Evolutionary conservation across 441 rosid genomes (phyloP).

Genomic region (Erysimum pusillum): DNA sequence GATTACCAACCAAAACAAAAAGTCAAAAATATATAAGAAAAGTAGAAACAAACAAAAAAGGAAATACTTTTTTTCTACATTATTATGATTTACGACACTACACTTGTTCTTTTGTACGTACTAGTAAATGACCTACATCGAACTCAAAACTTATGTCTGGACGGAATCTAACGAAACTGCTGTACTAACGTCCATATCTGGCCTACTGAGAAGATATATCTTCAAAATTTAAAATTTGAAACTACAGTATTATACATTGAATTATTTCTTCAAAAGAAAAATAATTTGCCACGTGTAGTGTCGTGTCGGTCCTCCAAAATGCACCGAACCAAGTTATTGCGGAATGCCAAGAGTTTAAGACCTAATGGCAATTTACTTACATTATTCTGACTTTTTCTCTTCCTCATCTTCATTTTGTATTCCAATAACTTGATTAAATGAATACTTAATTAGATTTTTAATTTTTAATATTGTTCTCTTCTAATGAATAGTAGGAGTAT

Average conservation of each 20-base stretch:
- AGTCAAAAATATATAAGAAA: too few species aligned
- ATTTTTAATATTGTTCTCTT: not conserved
- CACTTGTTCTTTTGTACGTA: not conserved
- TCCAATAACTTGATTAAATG: not conserved
- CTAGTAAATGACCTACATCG: conserved; percentile 9
- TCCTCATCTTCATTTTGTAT: not conserved
- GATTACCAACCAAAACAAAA: conserved; percentile 24
- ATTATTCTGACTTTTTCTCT: conserved; percentile 22
- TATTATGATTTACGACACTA: not conserved
- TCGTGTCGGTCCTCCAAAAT: conserved; percentile 43
- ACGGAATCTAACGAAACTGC: conserved; percentile 28
- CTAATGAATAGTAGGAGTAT: not conserved
- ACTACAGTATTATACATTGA: not conserved
- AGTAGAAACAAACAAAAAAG: not conserved
- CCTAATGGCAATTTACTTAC: conserved; percentile 1
- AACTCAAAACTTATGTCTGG: conserved; percentile 14
- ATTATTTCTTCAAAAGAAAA: conserved; percentile 1
- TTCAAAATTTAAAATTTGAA: conserved; percentile 13
- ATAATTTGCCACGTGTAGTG: conserved; percentile 21
- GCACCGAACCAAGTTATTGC: conserved; percentile 39
- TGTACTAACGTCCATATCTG: conserved; percentile 10
- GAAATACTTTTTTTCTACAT: not conserved
- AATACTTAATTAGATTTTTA: not conserved
- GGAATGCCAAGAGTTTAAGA: conserved; percentile 26
- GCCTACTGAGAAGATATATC: not conserved